Evolutionary conservation across 2,329 filamentous ascomycete species (phyloP).

Genomic region (Lachnellula cervina): DNA sequence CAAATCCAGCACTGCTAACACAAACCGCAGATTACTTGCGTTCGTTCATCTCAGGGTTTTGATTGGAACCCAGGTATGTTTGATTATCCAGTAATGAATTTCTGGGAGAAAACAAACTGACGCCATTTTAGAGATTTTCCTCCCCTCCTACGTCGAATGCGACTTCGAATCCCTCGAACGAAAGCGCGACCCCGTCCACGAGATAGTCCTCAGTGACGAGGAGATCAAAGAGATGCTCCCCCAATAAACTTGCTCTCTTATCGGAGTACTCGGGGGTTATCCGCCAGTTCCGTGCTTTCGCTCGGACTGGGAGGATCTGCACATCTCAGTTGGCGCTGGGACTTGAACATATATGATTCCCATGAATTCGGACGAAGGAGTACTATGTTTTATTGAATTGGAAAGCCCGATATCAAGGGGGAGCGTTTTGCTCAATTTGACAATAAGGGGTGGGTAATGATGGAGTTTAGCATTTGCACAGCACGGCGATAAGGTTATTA

Average conservation of each 20-base stretch:
- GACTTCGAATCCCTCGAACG: constrained; percentile 72
- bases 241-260: constrained; percentile 38
- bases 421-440: constrained; percentile 14
- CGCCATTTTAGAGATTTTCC: constrained; percentile 61
- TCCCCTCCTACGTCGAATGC: constrained; percentile 71
- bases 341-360: constrained; percentile 27
- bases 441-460: constrained; percentile 14
- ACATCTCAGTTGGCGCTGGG: constrained; percentile 16
- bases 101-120: constrained; percentile 2
- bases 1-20: constrained; percentile 12
- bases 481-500: constrained; percentile 4
- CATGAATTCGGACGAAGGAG: constrained; percentile 26
- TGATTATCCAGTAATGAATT: background rate
- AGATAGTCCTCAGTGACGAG: constrained; percentile 73
- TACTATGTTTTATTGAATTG: constrained; percentile 13
- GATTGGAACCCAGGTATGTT: constrained; percentile 71
- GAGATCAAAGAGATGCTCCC: constrained; percentile 66
- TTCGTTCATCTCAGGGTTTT: constrained; percentile 74
- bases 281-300: constrained; percentile 15
- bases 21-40: constrained; percentile 63
- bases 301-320: constrained; percentile 15
- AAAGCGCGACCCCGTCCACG: constrained; percentile 70
- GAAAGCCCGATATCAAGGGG: constrained; percentile 5
- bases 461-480: constrained; percentile 23
- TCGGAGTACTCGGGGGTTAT: constrained; percentile 13